These are phyloP conservation scores for Solanum piurae DNA, from an alignment of 257 asterid genomes.

Conservation along the genomic window DNA sequence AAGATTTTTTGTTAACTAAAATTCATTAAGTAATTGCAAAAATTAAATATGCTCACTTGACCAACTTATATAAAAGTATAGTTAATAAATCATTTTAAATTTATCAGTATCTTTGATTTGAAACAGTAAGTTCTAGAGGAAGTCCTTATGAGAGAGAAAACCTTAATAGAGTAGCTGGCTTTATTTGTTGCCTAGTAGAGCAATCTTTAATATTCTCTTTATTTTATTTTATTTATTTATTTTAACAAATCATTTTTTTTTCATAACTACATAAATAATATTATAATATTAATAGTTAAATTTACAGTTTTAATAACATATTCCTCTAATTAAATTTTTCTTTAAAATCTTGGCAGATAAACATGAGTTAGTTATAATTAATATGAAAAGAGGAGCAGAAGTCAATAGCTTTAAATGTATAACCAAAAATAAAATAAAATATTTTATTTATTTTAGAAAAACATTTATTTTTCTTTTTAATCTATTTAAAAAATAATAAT, in stretches of 20 bases:
- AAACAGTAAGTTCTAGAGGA: not conserved
- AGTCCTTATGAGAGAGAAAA: not conserved
- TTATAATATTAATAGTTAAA: too few relatives aligned
- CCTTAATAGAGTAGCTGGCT: not conserved
- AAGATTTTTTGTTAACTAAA: not conserved
- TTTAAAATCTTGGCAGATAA: not conserved
- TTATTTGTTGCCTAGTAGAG: not conserved
- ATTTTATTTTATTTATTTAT: too few relatives aligned
- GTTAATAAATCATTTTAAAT: too few relatives aligned
- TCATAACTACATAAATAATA: not conserved
- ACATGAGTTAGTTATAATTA: too few relatives aligned
- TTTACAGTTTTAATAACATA: not conserved
- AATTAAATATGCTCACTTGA: not conserved
- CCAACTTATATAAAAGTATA: not conserved
- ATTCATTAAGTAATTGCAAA: too few relatives aligned
- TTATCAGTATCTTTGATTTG: not conserved
- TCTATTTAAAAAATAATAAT: too few relatives aligned
- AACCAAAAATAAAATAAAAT: not conserved
- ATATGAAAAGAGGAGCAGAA: not conserved
- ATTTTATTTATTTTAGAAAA: too few relatives aligned
- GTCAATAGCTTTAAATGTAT: not conserved
- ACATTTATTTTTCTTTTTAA: too few relatives aligned
- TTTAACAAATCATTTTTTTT: too few relatives aligned
- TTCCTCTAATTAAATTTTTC: not conserved
- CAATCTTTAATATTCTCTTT: not conserved